Evolutionary conservation across 2,329 filamentous ascomycete species (phyloP), one percentile per base, ranked within the genome.

Genomic region (Fusarium papillatum): DNA sequence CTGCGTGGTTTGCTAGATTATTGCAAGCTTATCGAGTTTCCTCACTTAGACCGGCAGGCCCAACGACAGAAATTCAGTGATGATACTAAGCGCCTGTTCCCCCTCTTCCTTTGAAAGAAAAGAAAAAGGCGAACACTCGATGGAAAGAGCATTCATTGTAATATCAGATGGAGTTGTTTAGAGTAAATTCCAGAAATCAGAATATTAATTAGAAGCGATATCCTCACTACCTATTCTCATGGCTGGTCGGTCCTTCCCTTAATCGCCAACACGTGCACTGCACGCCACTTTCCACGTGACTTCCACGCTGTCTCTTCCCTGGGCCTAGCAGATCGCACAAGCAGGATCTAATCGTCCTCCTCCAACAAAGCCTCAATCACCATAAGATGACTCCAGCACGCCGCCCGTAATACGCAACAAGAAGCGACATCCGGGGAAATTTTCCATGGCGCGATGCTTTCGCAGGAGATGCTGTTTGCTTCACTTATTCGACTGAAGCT

Each of bases 301-400:
- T 34, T 43, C 24, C 17, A 68, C 65, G 59, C 69, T 68, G 68
- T 65, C 60, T 72, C 65, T 64, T 78, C 65, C 64, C 46, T 39
- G 64, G 41, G n/a, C 43, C 38, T 57, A 53, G 63, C 55, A 70
- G 36, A 66, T 78, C 76, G 68, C 77, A 79, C 77, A 79, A 74
- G 69, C 69, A 70, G 57, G 69, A 76, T 74, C 61, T 63, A 69
- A 71, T 65, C 72, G 68, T 68, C 77, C 50, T 77, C 67, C 77
- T 78, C 38, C 77, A 78, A 65, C 74, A 60, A 68, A 76, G 64
- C 69, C 68, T 70, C 70, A 68, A 78, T 55, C 70, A 68, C 62
- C 69, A 65, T 65, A 67, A 72, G 59, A 75, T 72, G 67, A 53
- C 68, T 69, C 53, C 68, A 66, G 66, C 63, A 53, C 70, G 64